phyloP scores from a whole-genome alignment of 1,284 basidiomycete species.

The Pisolithus thermaeus region DNA sequence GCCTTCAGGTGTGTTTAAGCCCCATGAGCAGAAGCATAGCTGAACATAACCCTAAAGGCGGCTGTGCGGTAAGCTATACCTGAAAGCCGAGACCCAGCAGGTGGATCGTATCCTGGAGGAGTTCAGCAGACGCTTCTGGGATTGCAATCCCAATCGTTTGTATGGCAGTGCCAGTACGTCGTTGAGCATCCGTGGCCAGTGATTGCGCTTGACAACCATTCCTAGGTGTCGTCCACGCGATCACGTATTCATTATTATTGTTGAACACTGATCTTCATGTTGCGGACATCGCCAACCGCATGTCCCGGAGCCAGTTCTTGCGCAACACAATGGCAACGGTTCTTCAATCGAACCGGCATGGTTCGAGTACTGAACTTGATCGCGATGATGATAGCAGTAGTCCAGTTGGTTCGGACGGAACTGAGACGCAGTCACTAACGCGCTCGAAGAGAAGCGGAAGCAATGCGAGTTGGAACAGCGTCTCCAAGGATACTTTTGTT shows the following conservation, averaged over 20 bases:
- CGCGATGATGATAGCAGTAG: constrained; percentile 64
- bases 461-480: constrained; percentile 76
- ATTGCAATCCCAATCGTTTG: constrained; percentile 78
- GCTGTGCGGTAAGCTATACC: constrained; percentile 85
- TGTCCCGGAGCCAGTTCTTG: constrained; percentile 94
- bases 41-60: constrained; percentile 40
- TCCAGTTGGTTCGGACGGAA: constrained; percentile 45
- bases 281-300: constrained; percentile 82
- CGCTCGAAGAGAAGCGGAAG: constrained; percentile 75
- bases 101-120: constrained; percentile 93
- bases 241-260: constrained; percentile 88
- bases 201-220: constrained; percentile 5
- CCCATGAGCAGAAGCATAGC: not conserved
- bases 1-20: constrained; percentile 71
- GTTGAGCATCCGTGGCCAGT: constrained; percentile 4
- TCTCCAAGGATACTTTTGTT: constrained; percentile 51
- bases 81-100: constrained; percentile 97
- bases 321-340: constrained; percentile 88
- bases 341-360: constrained; percentile 45
- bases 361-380: constrained; percentile 58
- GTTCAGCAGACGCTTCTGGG: constrained; percentile 86
- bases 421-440: constrained; percentile 39
- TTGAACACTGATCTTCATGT: constrained; percentile 98
- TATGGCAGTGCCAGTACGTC: constrained; percentile 79
- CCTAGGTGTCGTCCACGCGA: constrained; percentile 84